Evolutionary conservation across 768 basidiomycete genomes (phyloP).

Genomic region (Panus rudis): DNA sequence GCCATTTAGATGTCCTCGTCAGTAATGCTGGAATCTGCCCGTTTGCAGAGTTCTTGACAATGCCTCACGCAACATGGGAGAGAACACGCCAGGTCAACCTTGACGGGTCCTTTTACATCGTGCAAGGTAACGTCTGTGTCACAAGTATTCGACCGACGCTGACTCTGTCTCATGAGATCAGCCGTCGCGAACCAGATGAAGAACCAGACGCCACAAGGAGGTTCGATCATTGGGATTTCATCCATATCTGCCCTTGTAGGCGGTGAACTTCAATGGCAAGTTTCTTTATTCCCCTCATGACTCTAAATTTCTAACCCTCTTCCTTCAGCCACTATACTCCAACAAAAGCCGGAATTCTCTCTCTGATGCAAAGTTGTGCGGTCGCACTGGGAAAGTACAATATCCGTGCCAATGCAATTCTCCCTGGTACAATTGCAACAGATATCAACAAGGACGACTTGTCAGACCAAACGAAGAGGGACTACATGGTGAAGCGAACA

Average conservation of each 20-base stretch:
- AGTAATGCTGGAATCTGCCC: constrained; percentile 67
- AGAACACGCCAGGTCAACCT: constrained; percentile 65
- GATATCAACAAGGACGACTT: constrained; percentile 76
- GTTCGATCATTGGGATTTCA: constrained; percentile 68
- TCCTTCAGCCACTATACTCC: constrained; percentile 61
- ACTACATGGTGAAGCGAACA: constrained; percentile 58
- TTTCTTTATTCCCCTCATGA: constrained; percentile 1
- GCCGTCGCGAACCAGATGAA: constrained; percentile 75
- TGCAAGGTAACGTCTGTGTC: constrained; percentile 39
- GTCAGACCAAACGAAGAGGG: constrained; percentile 46
- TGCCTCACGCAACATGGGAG: constrained; percentile 60
- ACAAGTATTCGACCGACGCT: background rate
- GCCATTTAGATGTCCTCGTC: constrained; percentile 36
- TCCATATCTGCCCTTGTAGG: constrained; percentile 78
- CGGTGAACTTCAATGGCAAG: constrained; percentile 60
- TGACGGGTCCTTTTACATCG: constrained; percentile 68
- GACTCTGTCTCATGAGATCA: constrained; percentile 12
- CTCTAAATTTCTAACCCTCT: background rate
- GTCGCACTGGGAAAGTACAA: constrained; percentile 71
- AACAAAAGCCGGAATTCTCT: constrained; percentile 73
- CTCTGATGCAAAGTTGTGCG: constrained; percentile 74
- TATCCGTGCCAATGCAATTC: constrained; percentile 63
- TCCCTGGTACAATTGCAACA: constrained; percentile 75
- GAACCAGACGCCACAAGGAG: constrained; percentile 58
- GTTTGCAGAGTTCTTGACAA: constrained; percentile 66